Evolutionary conservation across 805 yeast genomes (phyloP).

Genomic region (Wickerhamiella vanderwaltii): DNA sequence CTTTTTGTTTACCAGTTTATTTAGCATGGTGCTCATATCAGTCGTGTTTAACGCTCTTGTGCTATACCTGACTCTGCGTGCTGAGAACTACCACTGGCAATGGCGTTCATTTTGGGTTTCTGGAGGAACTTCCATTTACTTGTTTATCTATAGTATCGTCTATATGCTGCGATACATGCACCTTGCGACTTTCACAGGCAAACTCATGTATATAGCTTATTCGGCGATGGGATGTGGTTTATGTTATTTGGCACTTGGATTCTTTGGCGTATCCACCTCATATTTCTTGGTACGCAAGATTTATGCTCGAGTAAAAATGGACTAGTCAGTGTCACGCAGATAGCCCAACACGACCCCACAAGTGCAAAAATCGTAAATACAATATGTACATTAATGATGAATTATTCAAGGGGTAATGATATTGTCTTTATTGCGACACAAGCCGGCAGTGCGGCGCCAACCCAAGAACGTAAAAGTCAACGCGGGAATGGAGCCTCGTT

Average conservation of each 20-base stretch:
- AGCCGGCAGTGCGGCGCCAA: too few species aligned
- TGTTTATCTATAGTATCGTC: slow-evolving; percentile 70
- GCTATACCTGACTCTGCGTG: slow-evolving; percentile 71
- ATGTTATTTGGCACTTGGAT: slow-evolving; percentile 73
- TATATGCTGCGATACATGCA: slow-evolving; percentile 38
- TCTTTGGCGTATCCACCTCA: slow-evolving; percentile 71
- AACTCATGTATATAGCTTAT: slow-evolving; percentile 74
- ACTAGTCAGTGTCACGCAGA: background rate
- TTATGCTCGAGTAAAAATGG: slow-evolving; percentile 61
- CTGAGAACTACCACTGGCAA: slow-evolving; percentile 95
- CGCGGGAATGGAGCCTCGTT: too few species aligned
- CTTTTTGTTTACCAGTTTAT: slow-evolving; percentile 75
- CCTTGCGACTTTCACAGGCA: slow-evolving; percentile 61
- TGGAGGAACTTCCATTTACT: slow-evolving; percentile 79
- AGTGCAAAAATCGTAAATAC: too few species aligned
- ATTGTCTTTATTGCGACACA: too few species aligned
- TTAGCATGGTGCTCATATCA: slow-evolving; percentile 73
- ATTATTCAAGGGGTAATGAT: too few species aligned
- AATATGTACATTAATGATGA: too few species aligned
- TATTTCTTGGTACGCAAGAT: slow-evolving; percentile 66
- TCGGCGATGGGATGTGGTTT: slow-evolving; percentile 56
- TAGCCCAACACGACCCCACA: background rate
- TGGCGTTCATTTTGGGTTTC: slow-evolving; percentile 84
- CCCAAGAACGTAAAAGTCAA: too few species aligned
- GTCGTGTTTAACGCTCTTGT: slow-evolving; percentile 67